Conservation (phyloP, 305 asterid species). For the Rubia peregrina region DNA sequence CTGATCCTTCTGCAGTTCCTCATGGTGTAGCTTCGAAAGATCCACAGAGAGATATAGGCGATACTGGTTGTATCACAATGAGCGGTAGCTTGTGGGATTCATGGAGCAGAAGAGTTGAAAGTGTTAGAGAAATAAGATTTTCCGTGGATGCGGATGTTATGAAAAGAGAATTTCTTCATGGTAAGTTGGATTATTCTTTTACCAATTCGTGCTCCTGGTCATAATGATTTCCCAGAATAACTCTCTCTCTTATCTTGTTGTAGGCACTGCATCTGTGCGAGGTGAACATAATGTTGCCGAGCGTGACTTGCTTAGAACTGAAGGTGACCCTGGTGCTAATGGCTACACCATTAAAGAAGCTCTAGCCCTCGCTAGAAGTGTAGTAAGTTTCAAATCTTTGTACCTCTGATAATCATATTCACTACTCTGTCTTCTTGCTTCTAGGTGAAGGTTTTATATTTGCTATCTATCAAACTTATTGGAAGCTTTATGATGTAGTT, state of each 20-base stretch:
- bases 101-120: conserved; percentile 89
- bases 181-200: conserved; percentile 8
- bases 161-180: conserved; percentile 27
- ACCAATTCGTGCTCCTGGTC: not conserved
- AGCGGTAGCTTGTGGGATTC: conserved; percentile 54
- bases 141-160: conserved; percentile 29
- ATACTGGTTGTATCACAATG: conserved; percentile 24
- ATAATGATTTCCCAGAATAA: not conserved
- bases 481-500: conserved; percentile 40
- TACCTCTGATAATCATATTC: not conserved
- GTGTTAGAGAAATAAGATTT: conserved; percentile 69
- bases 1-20: conserved; percentile 24
- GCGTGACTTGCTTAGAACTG: conserved; percentile 89
- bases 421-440: conserved; percentile 1
- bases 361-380: conserved; percentile 73
- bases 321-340: conserved; percentile 94
- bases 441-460: not conserved
- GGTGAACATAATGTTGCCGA: conserved; percentile 51
- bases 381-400: conserved; percentile 46
- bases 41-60: conserved; percentile 23
- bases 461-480: conserved; percentile 20
- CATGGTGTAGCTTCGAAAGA: conserved; percentile 24
- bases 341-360: conserved; percentile 95
- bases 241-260: conserved; percentile 15
- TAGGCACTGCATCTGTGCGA: conserved; percentile 39